These are phyloP conservation scores for Macrolepiota dolichaula DNA, from an alignment of 768 basidiomycete genomes.

Conservation along the genomic window DNA sequence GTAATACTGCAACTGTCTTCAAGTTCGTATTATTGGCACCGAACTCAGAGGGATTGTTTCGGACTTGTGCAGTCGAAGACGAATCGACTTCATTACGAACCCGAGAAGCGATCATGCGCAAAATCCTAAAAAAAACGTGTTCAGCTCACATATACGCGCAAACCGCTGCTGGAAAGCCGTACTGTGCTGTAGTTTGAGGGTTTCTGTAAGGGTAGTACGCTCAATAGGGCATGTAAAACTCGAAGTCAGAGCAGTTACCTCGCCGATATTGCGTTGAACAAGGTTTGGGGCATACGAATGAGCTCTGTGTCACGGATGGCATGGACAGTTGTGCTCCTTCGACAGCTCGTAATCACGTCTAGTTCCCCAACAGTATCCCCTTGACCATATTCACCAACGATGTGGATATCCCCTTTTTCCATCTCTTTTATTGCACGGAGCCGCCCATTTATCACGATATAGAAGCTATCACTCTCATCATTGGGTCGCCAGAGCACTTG, in stretches of 20 bases:
- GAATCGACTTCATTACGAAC: conserved; percentile 81
- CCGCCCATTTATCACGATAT: conserved; percentile 97
- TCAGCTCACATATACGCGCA: neutral
- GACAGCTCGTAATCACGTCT: conserved; percentile 92
- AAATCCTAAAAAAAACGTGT: conserved; percentile 42
- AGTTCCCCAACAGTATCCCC: conserved; percentile 97
- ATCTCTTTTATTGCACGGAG: conserved; percentile 85
- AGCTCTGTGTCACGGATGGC: conserved; percentile 98
- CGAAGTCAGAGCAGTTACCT: conserved; percentile 40
- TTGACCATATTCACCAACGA: conserved; percentile 93
- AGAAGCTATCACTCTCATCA: conserved; percentile 92
- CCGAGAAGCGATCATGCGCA: conserved; percentile 89
- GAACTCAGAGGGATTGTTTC: conserved; percentile 54
- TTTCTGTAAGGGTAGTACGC: conserved; percentile 42
- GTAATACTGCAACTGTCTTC: conserved; percentile 92
- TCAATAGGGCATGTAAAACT: conserved; percentile 2
- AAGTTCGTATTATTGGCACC: conserved; percentile 81
- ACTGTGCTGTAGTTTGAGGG: conserved; percentile 85
- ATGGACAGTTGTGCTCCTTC: conserved; percentile 86
- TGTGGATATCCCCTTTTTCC: conserved; percentile 71
- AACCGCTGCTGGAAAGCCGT: conserved; percentile 19
- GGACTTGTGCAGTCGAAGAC: conserved; percentile 46
- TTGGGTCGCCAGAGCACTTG: conserved; percentile 93
- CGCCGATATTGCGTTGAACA: conserved; percentile 96
- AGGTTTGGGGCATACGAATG: conserved; percentile 92